phyloP scores from a whole-genome alignment of 2,329 filamentous ascomycete species.

The Bimuria novae-zelandiae region DNA sequence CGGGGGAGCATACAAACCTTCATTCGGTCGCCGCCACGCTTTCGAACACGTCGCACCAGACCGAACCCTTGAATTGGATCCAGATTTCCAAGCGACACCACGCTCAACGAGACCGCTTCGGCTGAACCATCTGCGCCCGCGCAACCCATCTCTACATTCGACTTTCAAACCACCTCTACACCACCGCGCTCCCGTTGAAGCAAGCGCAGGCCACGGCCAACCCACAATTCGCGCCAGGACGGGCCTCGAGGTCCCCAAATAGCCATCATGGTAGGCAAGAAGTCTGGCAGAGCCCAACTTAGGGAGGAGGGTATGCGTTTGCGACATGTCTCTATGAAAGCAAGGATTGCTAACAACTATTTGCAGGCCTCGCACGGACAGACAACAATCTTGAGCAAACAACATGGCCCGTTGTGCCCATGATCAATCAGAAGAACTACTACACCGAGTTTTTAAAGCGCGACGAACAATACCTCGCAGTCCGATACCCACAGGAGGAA shows the following conservation, averaged over 20 bases:
- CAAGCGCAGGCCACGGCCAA: no score
- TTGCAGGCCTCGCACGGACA: slow-evolving; percentile 84
- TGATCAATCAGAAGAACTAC: slow-evolving; percentile 99
- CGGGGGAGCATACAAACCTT: background rate
- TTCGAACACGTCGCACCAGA: background rate
- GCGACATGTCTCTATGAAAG: background rate
- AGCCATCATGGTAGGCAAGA: slow-evolving; percentile 65
- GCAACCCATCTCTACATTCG: no score
- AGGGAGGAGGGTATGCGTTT: slow-evolving; percentile 59
- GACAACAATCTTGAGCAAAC: slow-evolving; percentile 98
- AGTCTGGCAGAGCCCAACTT: slow-evolving; percentile 65
- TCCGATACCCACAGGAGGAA: slow-evolving; percentile 86
- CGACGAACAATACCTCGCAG: slow-evolving; percentile 91
- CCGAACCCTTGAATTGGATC: background rate
- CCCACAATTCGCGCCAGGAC: background rate
- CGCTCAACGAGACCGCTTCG: background rate
- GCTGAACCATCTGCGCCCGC: background rate
- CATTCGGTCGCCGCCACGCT: background rate
- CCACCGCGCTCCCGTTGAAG: no score
- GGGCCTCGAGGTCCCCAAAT: background rate
- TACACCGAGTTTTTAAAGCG: slow-evolving; percentile 94
- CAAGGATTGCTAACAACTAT: slow-evolving; percentile 22
- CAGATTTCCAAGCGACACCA: background rate
- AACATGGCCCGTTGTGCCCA: slow-evolving; percentile 87
- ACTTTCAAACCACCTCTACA: no score